phyloP scores from a whole-genome alignment of 176 grass and related monocot genomes.

The Carex kokanica region DNA sequence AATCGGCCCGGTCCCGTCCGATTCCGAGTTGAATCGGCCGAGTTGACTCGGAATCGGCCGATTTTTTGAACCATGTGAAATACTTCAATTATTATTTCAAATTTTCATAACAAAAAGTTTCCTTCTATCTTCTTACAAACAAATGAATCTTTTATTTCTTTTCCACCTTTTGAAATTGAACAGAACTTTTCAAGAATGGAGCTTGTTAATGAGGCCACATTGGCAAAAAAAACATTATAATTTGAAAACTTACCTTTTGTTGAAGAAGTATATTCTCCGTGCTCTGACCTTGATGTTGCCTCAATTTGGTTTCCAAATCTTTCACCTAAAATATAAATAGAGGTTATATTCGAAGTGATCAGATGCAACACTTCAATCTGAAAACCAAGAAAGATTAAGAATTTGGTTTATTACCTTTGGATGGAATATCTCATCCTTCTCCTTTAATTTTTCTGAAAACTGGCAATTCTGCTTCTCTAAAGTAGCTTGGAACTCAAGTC shows the following conservation, averaged over 20 bases:
- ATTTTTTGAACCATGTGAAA: too few relatives aligned
- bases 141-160: too few relatives aligned
- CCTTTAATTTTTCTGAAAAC: constrained; percentile 71
- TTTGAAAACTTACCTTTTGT: constrained; percentile 43
- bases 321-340: constrained; percentile 40
- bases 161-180: too few relatives aligned
- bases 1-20: too few relatives aligned
- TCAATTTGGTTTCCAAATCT: constrained; percentile 62
- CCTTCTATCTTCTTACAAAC: not conserved
- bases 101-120: not conserved
- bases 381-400: not conserved
- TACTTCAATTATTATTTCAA: not conserved
- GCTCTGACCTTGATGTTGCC: constrained; percentile 41
- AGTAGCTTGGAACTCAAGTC: constrained; percentile 36
- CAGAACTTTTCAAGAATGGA: too few relatives aligned
- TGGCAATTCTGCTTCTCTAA: constrained; percentile 71
- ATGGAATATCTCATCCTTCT: constrained; percentile 76
- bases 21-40: too few relatives aligned
- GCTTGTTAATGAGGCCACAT: too few relatives aligned
- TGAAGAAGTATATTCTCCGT: constrained; percentile 49
- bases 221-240: too few relatives aligned
- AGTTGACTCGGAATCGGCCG: too few relatives aligned
- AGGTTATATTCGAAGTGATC: not conserved
- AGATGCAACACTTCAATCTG: not conserved
- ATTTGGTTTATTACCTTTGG: constrained; percentile 52